phyloP scores from a whole-genome alignment of 345 rosid species.

The Aethionema arabicum region DNA sequence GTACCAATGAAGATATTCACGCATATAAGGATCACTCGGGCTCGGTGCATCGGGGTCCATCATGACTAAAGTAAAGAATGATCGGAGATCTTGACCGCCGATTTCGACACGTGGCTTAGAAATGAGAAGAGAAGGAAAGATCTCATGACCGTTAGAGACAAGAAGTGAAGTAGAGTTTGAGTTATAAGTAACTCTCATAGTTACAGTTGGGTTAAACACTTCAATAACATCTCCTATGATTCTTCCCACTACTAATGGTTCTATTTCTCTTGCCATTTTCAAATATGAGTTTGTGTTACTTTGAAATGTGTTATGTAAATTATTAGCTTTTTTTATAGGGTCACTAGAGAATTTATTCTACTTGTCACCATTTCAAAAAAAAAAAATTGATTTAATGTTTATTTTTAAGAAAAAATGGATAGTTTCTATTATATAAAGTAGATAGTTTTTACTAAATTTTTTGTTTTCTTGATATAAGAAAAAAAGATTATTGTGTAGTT shows the following conservation, averaged over 20 bases:
- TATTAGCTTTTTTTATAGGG: too few species aligned
- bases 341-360: too few species aligned
- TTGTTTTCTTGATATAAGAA: too few species aligned
- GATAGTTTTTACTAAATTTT: too few species aligned
- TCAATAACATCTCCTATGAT: constrained; percentile 85
- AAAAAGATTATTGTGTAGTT: too few species aligned
- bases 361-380: too few species aligned
- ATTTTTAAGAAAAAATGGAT: too few species aligned
- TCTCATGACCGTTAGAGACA: constrained; percentile 76
- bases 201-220: constrained; percentile 57
- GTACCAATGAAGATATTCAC: constrained; percentile 95
- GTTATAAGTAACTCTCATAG: constrained; percentile 57
- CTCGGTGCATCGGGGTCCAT: constrained; percentile 96
- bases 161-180: constrained; percentile 61
- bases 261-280: constrained; percentile 47
- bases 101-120: constrained; percentile 66
- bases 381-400: too few species aligned
- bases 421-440: too few species aligned
- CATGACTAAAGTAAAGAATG: constrained; percentile 80
- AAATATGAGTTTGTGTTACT: constrained; percentile 13
- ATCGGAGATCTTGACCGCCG: constrained; percentile 74
- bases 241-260: constrained; percentile 60
- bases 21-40: constrained; percentile 78
- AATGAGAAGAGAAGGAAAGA: constrained; percentile 54
- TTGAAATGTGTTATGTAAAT: constrained; percentile 7